Evolutionary conservation across 2,329 filamentous ascomycete species (phyloP).

Genomic region (Endoconidiophora polonica): DNA sequence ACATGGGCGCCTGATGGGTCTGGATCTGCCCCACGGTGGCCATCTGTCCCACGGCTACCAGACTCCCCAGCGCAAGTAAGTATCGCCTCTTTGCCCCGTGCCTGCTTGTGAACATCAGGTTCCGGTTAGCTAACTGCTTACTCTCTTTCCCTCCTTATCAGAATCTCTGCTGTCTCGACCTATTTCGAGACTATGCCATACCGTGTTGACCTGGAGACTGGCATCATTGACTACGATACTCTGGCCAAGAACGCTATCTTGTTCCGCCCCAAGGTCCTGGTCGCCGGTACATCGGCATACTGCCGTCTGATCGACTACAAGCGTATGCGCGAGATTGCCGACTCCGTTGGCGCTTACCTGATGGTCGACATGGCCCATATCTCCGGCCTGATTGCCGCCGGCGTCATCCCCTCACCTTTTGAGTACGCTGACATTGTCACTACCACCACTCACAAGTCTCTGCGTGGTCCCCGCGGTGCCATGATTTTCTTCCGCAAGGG

Average conservation of each 20-base stretch:
- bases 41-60: constrained; percentile 97
- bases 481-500: constrained; percentile 99
- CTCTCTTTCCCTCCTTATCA: constrained; percentile 17
- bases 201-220: constrained; percentile 73
- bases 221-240: constrained; percentile 91
- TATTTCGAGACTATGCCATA: constrained; percentile 99
- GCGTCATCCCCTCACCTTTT: constrained; percentile 88
- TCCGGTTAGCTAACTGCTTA: not conserved
- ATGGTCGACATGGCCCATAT: constrained; percentile 98
- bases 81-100: constrained; percentile 13
- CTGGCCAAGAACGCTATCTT: constrained; percentile 80
- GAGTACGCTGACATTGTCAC: constrained; percentile 88
- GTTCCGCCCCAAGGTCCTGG: constrained; percentile 89
- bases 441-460: constrained; percentile 97
- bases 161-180: constrained; percentile 90
- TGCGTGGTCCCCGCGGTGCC: constrained; percentile 89
- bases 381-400: constrained; percentile 83
- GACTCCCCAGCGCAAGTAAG: constrained; percentile 77
- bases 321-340: constrained; percentile 90
- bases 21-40: constrained; percentile 86
- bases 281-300: constrained; percentile 95
- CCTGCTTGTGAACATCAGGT: not conserved
- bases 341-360: constrained; percentile 84
- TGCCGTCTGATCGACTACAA: constrained; percentile 94
- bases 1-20: constrained; percentile 91